Percentiles rank a stretch among this genome's conserved stretches.
Conservation (phyloP, 257 asterid genomes). For the Fraxinus cuspidata region DNA sequence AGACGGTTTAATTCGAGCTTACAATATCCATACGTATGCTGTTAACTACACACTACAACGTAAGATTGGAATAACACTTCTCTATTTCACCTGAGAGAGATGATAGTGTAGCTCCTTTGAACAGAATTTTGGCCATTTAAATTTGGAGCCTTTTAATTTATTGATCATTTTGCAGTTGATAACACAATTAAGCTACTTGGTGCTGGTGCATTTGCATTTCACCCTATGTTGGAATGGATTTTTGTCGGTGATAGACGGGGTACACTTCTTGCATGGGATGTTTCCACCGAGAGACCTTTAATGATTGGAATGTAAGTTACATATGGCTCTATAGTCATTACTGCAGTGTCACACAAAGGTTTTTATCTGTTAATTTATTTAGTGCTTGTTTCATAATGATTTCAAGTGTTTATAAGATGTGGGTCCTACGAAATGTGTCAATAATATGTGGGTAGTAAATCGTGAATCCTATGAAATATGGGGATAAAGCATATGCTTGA, state of each 20-base stretch:
- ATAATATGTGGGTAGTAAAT: no score
- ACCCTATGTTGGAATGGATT: conserved; percentile 95
- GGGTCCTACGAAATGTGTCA: no score
- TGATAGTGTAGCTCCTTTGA: conserved; percentile 18
- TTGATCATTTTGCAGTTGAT: conserved; percentile 68
- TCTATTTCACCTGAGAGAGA: conserved; percentile 20
- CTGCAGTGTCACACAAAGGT: neutral
- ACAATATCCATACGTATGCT: conserved; percentile 91
- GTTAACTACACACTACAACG: conserved; percentile 93
- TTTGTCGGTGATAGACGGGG: conserved; percentile 99
- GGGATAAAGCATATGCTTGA: no score
- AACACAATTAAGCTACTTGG: conserved; percentile 94
- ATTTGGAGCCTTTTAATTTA: conserved; percentile 21
- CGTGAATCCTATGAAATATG: no score
- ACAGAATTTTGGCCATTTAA: conserved; percentile 6
- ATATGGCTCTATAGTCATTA: neutral
- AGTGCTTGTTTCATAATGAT: no score
- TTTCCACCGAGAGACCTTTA: conserved; percentile 96
- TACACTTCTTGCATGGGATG: conserved; percentile 99
- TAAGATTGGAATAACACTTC: conserved; percentile 45
- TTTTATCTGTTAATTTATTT: neutral
- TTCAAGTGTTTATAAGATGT: no score
- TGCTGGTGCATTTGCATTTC: conserved; percentile 98
- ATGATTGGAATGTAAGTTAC: conserved; percentile 97
- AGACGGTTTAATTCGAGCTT: conserved; percentile 95